A percentile compares a stretch with the other conserved stretches of the same genome.
phyloP scores from a whole-genome alignment of 805 yeast genomes.

The Lachancea waltii region DNA sequence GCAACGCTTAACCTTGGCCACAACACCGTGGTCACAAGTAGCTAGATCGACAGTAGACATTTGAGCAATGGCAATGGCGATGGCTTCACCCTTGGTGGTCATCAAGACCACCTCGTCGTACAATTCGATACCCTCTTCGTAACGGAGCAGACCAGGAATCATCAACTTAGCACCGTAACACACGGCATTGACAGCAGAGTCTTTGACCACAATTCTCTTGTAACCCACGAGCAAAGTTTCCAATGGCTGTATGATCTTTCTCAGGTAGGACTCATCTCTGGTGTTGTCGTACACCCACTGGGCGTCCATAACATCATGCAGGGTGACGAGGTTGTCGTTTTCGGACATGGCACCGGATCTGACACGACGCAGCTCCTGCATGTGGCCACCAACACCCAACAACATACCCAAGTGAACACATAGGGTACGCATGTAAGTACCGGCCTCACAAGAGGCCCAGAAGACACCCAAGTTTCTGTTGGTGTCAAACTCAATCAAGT shows the following conservation, averaged over 20 bases:
- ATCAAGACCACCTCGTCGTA: constrained; percentile 96
- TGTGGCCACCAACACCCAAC: constrained; percentile 98
- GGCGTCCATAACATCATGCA: constrained; percentile 96
- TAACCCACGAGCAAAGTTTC: constrained; percentile 91
- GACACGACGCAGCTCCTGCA: constrained; percentile 99
- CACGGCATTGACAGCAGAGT: constrained; percentile 95
- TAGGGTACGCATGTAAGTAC: constrained; percentile 98
- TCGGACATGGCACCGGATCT: constrained; percentile 95
- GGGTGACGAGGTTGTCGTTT: constrained; percentile 84
- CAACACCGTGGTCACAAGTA: constrained; percentile 96
- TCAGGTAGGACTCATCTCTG: constrained; percentile 90
- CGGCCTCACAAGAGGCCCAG: constrained; percentile 99
- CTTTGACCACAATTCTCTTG: constrained; percentile 91
- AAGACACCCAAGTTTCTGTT: constrained; percentile 95
- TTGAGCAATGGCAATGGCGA: constrained; percentile 96
- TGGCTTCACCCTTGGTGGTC: constrained; percentile 99
- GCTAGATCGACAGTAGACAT: constrained; percentile 98
- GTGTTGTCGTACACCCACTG: constrained; percentile 97
- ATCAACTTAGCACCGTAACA: constrained; percentile 98
- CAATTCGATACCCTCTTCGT: constrained; percentile 94
- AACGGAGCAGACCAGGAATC: constrained; percentile 97
- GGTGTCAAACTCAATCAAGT: constrained; percentile 91
- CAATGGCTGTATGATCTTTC: constrained; percentile 90
- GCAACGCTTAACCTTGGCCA: constrained; percentile 97
- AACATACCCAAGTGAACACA: constrained; percentile 99